Evolutionary conservation across 2,329 filamentous ascomycete genomes (phyloP), one percentile per base, ranked within the genome.

Genomic region (Bertia moriformis): DNA sequence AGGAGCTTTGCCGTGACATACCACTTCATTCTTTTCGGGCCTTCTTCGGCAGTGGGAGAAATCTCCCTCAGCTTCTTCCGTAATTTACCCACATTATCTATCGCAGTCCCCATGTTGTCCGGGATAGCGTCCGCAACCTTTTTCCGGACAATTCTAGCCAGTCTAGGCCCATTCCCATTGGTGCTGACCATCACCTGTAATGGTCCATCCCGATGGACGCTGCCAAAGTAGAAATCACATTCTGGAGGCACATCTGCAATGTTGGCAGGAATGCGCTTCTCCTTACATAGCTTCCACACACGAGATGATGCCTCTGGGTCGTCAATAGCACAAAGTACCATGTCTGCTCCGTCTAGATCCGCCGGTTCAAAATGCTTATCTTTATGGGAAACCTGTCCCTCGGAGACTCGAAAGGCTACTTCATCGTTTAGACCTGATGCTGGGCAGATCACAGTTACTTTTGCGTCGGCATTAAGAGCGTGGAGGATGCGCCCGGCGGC

Each of bases 141-240:
- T 53, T 81, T 73, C 40, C 89, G 68, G 38, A 98, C 83, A 37
- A 88, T 78, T 48, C 85, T 89, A 7, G 91, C 91, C 45, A 98
- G 63, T 54, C 89, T 79, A 0, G 91, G 91, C 0, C 91, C 91
- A 55, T 94, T 95, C 39, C 91, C 91, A 56, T 96, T 98, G 24
- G 91, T 98, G 63, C 84, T 93, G 49, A 98, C 89, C 91, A 98
- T 98, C 51, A 98, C 81, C 65, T 98, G 91, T 43, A 98, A 61
- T 4, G 91, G 91, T 0, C 91, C 91, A 56, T 98, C 91, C 38
- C 91, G 80, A 61, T 98, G 85, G 29, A 95, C 80, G 55, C 83
- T 91, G 45, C 91, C 91, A 62, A 98, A 98, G 67, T 95, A 98
- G 56, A 98, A 98, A 54, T 98, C 91, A 60, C 91, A 98, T 58